These are phyloP conservation scores for Collybia mongolica DNA, from an alignment of 768 basidiomycete species.

Conservation along the genomic window DNA sequence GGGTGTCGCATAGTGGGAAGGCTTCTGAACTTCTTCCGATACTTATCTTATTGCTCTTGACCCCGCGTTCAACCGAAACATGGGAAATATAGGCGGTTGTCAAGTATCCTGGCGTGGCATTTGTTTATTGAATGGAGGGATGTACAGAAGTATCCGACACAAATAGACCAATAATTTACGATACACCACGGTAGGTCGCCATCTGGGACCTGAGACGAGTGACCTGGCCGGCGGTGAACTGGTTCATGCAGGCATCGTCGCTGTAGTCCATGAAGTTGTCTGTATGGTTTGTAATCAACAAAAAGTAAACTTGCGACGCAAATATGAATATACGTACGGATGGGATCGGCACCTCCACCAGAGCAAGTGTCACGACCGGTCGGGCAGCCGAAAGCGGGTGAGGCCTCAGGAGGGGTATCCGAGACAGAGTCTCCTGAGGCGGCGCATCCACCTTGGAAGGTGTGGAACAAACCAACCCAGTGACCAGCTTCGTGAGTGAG, in stretches of 20 bases:
- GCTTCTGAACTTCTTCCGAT: too few relatives aligned
- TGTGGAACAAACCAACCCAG: conserved; percentile 61
- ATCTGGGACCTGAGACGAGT: conserved; percentile 40
- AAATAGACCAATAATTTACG: conserved; percentile 9
- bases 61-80: too few relatives aligned
- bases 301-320: not conserved
- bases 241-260: conserved; percentile 47
- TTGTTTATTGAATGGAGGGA: too few relatives aligned
- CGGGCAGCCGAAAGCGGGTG: conserved; percentile 41
- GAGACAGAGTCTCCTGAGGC: conserved; percentile 39
- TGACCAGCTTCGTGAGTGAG: conserved; percentile 60
- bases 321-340: conserved; percentile 26
- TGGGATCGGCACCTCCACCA: conserved; percentile 43
- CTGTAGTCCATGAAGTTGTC: conserved; percentile 58
- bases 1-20: too few relatives aligned
- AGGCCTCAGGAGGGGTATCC: conserved; percentile 48
- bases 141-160: too few relatives aligned
- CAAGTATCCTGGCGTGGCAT: too few relatives aligned
- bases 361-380: conserved; percentile 34
- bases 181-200: conserved; percentile 41
- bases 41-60: too few relatives aligned
- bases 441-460: conserved; percentile 52
- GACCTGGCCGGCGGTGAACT: conserved; percentile 46
- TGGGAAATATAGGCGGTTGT: too few relatives aligned
- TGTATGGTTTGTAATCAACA: conserved; percentile 2